Evolutionary conservation across 345 rosid species (phyloP).

Genomic region (Jatropha curcas): DNA sequence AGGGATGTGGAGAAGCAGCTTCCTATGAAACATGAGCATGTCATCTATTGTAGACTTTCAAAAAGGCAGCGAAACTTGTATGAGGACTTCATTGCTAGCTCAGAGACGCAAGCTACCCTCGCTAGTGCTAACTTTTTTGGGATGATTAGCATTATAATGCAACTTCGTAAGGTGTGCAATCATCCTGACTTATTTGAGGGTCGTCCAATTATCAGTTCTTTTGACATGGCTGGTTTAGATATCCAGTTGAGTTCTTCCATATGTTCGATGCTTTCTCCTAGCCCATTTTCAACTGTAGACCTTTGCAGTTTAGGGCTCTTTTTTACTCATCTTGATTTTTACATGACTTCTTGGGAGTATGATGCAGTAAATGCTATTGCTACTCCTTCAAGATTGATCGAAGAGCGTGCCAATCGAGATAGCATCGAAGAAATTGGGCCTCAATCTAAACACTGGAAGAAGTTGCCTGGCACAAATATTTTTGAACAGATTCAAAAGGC

Average conservation of each 20-base stretch:
- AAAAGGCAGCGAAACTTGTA: constrained; percentile 97
- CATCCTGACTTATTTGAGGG: constrained; percentile 99
- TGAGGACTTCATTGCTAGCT: constrained; percentile 98
- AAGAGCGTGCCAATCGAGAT: constrained; percentile 45
- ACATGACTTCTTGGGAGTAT: constrained; percentile 88
- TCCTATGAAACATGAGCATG: constrained; percentile 90
- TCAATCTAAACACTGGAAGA: constrained; percentile 32
- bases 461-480: constrained; percentile 63
- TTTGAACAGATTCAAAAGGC: constrained; percentile 87
- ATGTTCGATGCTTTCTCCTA: constrained; percentile 62
- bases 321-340: constrained; percentile 77
- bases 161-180: constrained; percentile 98
- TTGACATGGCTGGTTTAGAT: constrained; percentile 83
- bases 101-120: constrained; percentile 98
- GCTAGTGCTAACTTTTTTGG: constrained; percentile 94
- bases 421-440: constrained; percentile 42
- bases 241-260: constrained; percentile 70
- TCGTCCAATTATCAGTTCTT: constrained; percentile 96
- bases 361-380: constrained; percentile 73
- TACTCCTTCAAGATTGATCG: constrained; percentile 69
- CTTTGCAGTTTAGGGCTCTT: constrained; percentile 68
- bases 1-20: constrained; percentile 99
- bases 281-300: constrained; percentile 64
- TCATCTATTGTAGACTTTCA: constrained; percentile 88
- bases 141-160: constrained; percentile 99